Conservation (phyloP, 345 rosid species). For the Sonneratia alba region DNA sequence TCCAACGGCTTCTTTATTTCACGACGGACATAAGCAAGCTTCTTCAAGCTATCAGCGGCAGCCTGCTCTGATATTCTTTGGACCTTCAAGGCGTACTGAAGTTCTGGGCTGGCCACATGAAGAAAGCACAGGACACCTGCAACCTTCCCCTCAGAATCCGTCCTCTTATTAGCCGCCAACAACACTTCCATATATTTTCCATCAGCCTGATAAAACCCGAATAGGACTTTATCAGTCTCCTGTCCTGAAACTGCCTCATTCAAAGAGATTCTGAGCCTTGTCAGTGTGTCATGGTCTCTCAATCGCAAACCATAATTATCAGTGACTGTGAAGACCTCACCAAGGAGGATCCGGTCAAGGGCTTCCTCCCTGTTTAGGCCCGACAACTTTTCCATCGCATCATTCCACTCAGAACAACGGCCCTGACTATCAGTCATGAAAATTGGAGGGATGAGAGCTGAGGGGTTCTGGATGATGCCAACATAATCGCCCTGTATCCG, state of each 20-base stretch:
- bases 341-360: constrained; percentile 48
- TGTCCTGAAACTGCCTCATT: constrained; percentile 49
- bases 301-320: constrained; percentile 50
- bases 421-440: constrained; percentile 64
- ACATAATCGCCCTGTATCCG: constrained; percentile 62
- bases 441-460: constrained; percentile 73
- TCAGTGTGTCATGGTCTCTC: constrained; percentile 60
- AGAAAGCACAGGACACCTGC: constrained; percentile 64
- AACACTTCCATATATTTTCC: constrained; percentile 57
- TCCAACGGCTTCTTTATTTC: constrained; percentile 47
- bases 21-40: constrained; percentile 51
- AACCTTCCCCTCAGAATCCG: constrained; percentile 48
- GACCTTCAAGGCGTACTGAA: constrained; percentile 64
- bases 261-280: constrained; percentile 51
- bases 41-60: constrained; percentile 43
- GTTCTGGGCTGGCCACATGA: constrained; percentile 70
- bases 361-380: constrained; percentile 72
- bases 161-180: constrained; percentile 52
- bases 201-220: constrained; percentile 56
- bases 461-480: constrained; percentile 56
- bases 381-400: constrained; percentile 70
- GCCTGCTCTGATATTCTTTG: constrained; percentile 67
- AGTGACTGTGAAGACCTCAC: constrained; percentile 62
- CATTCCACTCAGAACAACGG: constrained; percentile 69
- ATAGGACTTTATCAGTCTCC: constrained; percentile 44